A percentile compares a stretch with the other conserved stretches of the same genome.
Evolutionary conservation across 225 moss, liverwort and hornwort genomes (phyloP).

Genomic region (Asterella californica): DNA sequence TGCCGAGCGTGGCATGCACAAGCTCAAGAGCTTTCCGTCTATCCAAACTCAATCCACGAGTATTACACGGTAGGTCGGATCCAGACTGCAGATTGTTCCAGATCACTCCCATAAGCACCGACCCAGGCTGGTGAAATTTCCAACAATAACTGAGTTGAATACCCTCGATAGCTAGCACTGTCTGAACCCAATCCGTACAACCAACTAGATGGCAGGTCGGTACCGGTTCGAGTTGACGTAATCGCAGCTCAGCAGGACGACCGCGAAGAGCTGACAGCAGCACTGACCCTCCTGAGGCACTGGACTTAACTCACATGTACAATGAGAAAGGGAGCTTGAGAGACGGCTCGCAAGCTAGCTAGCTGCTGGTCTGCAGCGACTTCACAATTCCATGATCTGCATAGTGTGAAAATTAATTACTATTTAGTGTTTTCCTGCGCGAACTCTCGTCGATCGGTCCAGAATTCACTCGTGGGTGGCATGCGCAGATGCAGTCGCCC

Average conservation of each 20-base stretch:
- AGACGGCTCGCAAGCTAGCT: neutral
- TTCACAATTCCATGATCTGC: conserved; percentile 3
- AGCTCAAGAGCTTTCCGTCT: neutral
- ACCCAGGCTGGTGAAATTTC: neutral
- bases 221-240: neutral
- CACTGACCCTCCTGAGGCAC: neutral
- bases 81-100: neutral
- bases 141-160: neutral
- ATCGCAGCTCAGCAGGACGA: neutral
- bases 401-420: no score
- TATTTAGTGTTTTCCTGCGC: neutral
- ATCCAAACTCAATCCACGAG: conserved; percentile 13
- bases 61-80: neutral
- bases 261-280: neutral
- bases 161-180: neutral
- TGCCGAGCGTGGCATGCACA: neutral
- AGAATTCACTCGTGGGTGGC: neutral
- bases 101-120: neutral
- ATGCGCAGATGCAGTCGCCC: neutral
- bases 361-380: neutral
- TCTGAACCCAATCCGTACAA: neutral
- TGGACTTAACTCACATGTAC: neutral
- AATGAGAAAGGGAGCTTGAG: neutral
- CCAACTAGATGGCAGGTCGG: neutral
- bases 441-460: neutral